Evolutionary conservation across 331 rosid genomes (phyloP), one percentile per base, ranked within the genome.

Genomic region (Malus hybrid): DNA sequence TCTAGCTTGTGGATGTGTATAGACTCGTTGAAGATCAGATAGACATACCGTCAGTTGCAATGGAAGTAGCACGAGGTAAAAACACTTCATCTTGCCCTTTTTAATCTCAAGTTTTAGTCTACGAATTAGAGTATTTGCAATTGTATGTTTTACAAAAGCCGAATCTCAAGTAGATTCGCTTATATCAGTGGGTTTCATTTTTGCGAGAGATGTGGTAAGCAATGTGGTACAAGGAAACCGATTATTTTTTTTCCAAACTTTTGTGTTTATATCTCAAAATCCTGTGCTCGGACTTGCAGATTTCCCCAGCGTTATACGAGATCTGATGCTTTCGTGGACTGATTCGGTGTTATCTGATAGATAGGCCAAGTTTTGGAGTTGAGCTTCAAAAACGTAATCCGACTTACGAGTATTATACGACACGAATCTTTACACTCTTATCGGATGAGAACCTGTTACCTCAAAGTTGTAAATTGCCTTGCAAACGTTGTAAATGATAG

Each of bases 21-120:
- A 90, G 96, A 83, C 82, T 92, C 68, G 85, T 95, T 22, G 97
- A 95, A 88, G 93, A 88, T 80, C 92, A 95, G 83, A 85, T 95
- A 80, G 97, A 92, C 76, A 15, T 95, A 50, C 92, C 88, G 9
- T 81, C 97, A 5, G 93, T 95, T 65, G 97, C 99, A 4, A 61
- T 88, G 77, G 97, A 92, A 88, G 98, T 95, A 65, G 99, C 83
- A 19, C 84, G 86, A 92, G 98, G 99, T 92, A 89, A 76, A 48
- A 79, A 57, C 24, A 54, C 52, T 61, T 63, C 76, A 18, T 4
- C 24, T 39, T 10, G 36, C 61, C 36, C 24, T 24, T 65, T 75
- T 13, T 74, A 3, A 61, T 33, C 46, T 36, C 52, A n/a, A n/a
- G 57, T 52, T 39, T 16, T 18, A 52, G 57, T 18, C 57, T 16